Evolutionary conservation across 2,329 filamentous ascomycete species (phyloP).

Genomic region (Trichoderma atroviride): DNA sequence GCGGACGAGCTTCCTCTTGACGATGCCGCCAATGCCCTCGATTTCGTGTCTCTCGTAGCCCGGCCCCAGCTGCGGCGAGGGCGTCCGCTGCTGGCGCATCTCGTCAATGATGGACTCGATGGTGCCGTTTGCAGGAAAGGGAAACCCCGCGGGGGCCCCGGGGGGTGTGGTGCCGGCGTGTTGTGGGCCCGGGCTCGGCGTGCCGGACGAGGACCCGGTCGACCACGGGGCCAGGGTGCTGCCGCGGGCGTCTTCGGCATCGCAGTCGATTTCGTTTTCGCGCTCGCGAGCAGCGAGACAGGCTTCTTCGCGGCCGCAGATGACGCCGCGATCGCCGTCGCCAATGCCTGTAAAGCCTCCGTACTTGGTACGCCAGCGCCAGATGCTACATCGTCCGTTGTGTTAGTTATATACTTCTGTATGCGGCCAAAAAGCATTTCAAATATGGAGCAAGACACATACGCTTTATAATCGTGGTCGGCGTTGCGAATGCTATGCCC

Average conservation of each 20-base stretch:
- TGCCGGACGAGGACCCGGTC: constrained; percentile 30
- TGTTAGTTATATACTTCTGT: too few species aligned
- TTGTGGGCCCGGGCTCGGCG: constrained; percentile 20
- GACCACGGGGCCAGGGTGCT: constrained; percentile 33
- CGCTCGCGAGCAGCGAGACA: constrained; percentile 79
- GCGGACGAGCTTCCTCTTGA: constrained; percentile 86
- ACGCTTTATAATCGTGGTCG: constrained; percentile 63
- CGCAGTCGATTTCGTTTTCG: constrained; percentile 83
- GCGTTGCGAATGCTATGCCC: constrained; percentile 68
- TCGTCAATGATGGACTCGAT: constrained; percentile 38
- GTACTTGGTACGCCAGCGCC: constrained; percentile 88
- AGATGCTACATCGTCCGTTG: constrained; percentile 56
- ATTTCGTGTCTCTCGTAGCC: constrained; percentile 88
- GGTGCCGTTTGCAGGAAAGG: constrained; percentile 28
- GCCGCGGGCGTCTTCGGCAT: constrained; percentile 71
- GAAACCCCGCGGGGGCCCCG: constrained; percentile 29
- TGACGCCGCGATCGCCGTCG: constrained; percentile 83
- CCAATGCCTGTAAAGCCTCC: constrained; percentile 83
- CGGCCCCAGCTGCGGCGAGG: constrained; percentile 58
- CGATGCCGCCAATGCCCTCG: constrained; percentile 82
- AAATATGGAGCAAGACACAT: constrained; percentile 39
- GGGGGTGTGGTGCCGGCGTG: constrained; percentile 31
- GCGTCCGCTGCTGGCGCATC: constrained; percentile 45
- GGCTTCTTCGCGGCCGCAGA: constrained; percentile 75
- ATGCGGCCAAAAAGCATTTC: too few species aligned